Evolutionary conservation across 108 stramenopile genomes (phyloP), one percentile per base, ranked within the genome.

Genomic region (Schizochytrium sp.): DNA sequence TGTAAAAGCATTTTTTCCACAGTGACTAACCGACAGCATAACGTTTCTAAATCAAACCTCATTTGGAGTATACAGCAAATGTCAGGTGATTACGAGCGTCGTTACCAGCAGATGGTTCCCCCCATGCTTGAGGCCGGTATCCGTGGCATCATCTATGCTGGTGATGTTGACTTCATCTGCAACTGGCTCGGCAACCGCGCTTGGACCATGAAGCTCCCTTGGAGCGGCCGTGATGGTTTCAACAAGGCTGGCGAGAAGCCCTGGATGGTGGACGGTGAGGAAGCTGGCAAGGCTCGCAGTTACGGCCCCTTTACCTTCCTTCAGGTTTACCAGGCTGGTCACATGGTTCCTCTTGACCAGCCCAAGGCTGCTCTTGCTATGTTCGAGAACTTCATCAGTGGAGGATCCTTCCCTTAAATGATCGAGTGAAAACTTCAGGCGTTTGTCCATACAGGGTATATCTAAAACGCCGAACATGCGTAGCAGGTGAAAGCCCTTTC

Each of bases 81-180:
- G 64, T 69, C 64, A 7, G 64, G 64, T 7, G 64, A 69, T 44
- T 69, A 44, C 44, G 64, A 69, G 64, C 64, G 64, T 69, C 64
- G 64, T 87, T 97, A 96, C 89, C 92, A 95, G 57, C 88, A 90
- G 47, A 93, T 93, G 72, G 92, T 98, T 17, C 93, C 93, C 0
- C 97, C 98, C 58, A 87, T 98, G 90, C 92, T 98, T 83, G 92
- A 96, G 89, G 95, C 91, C 58, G 96, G 95, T 44, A 93, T 95
- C 55, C 96, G 95, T 12, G 95, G 95, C 3, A 93, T 98, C 60
- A 96, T 99, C 88, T 99, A 99, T 91, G 98, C 97, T 45, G 97
- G 98, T 58, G 98, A 99, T 91, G 93, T 96, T 28, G 98, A 99
- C 92, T 98, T 96, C 92, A 98, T 99, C 90, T 98, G 97, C 94